Base-by-base conservation (phyloP, 2,329 filamentous ascomycete species). In the Dichotomopilus funicola region DNA sequence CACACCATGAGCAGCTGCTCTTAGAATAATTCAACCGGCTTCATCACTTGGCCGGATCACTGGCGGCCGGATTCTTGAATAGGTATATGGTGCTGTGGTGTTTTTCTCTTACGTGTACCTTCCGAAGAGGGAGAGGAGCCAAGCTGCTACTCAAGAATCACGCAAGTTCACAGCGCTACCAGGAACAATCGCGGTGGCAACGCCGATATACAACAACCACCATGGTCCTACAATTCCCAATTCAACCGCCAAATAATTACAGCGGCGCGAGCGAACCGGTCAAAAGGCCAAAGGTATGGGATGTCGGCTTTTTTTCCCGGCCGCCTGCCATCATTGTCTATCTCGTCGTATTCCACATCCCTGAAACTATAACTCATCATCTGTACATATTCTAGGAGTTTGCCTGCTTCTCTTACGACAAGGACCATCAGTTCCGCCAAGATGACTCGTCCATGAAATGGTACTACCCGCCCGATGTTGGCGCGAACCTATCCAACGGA, bases 361-460 rank as follows among this genome's bases (percentile, higher is more conserved):
- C 19, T 27, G 19, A 27, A 27, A 27, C 19, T 27, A 27, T 27
- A 27, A 27, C 19, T 27, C 19, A 27, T 27, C 19, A n/a, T n/a
- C n/a, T n/a, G n/a, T n/a, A n/a, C n/a, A n/a, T n/a, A n/a, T n/a
- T n/a, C 11, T 47, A 57, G 86, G 94, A 99, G 75, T 88, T 99
- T 61, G 82, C 92, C 4, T 90, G 80, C 72, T 99, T 97, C 73
- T 97, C 92, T 7, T 97, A 94, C 71, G 89, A 97, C 68, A 82
- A 91, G 45, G 76, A 91, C 34, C 94, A 92, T 68, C 71, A 82
- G 53, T 91, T 91, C 65, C 85, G 78, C 49, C 80, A 87, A 3
- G 90, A 89, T 60, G 87, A 88, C 59, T 87, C 87, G 3, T 92
- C 89, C 1, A 68, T 99, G 61, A 84, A 85, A 62, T 96, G 92